These are phyloP conservation scores for Fusarium mangiferae DNA, from an alignment of 2,329 filamentous ascomycete species.

Conservation along the genomic window DNA sequence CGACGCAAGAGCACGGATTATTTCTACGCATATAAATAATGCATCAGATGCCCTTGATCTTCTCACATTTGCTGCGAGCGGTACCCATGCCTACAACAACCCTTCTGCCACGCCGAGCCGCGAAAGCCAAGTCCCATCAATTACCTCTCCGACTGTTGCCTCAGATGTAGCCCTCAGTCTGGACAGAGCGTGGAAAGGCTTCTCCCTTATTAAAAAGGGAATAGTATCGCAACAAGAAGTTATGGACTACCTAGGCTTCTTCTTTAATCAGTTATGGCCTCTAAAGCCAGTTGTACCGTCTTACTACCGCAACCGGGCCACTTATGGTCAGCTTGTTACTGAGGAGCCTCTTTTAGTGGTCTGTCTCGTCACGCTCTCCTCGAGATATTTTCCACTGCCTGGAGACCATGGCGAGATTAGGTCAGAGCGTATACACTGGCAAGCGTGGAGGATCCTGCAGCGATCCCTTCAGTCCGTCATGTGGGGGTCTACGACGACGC, in stretches of 20 bases:
- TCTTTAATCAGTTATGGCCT: constrained; percentile 23
- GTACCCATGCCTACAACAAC: neutral
- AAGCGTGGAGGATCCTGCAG: constrained; percentile 22
- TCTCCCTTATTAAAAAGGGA: constrained; percentile 15
- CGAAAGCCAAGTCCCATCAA: neutral
- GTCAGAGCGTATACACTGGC: constrained; percentile 30
- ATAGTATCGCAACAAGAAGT: constrained; percentile 25
- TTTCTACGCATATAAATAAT: constrained; percentile 29
- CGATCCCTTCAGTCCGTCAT: constrained; percentile 20
- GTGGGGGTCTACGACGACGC: constrained; percentile 22
- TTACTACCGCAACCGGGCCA: constrained; percentile 7
- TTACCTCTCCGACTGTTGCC: neutral
- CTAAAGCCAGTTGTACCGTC: constrained; percentile 20
- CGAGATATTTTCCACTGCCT: constrained; percentile 13
- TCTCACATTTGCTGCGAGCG: constrained; percentile 15
- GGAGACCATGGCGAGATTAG: constrained; percentile 16
- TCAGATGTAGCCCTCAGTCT: neutral
- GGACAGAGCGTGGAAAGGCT: constrained; percentile 8
- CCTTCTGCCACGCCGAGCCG: neutral
- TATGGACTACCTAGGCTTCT: constrained; percentile 14
- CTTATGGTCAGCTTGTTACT: neutral
- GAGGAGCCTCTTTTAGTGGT: constrained; percentile 22
- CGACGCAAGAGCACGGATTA: constrained; percentile 14
- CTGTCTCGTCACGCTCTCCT: constrained; percentile 22
- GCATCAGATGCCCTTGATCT: constrained; percentile 20